Evolutionary conservation across 441 rosid genomes (phyloP).

Genomic region (Corymbia calophylla): DNA sequence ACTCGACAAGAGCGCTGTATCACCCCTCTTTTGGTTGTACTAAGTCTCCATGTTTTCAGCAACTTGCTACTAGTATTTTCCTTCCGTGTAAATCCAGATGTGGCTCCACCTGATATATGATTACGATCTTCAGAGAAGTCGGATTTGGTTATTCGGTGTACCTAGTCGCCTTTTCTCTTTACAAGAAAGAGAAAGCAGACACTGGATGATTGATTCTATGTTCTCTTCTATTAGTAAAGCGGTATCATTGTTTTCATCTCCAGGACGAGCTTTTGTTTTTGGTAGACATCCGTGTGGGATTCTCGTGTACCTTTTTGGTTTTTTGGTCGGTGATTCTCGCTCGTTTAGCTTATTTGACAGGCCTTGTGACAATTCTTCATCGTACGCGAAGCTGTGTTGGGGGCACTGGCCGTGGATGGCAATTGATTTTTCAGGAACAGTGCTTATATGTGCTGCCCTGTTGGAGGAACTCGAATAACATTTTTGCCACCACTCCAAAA

Average conservation of each 20-base stretch:
- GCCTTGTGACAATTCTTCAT: too few species aligned
- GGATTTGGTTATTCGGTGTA: background rate
- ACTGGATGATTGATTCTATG: background rate
- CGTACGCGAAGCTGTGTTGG: background rate
- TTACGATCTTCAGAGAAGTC: background rate
- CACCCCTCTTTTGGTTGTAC: background rate
- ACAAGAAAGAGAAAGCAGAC: background rate
- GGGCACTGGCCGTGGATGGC: background rate
- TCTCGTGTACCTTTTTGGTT: background rate
- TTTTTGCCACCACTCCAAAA: background rate
- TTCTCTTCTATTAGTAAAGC: background rate
- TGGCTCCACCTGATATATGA: background rate
- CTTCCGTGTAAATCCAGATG: background rate
- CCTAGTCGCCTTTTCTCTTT: background rate
- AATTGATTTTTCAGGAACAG: background rate
- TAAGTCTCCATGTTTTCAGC: background rate
- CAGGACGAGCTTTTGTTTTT: background rate
- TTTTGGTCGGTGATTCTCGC: too few species aligned
- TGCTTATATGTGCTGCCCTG: background rate
- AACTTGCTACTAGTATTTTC: background rate
- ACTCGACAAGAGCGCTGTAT: background rate
- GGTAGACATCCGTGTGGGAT: background rate
- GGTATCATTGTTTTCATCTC: background rate
- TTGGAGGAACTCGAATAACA: background rate
- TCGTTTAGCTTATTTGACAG: background rate